Percentiles rank a stretch among this genome's conserved stretches.
Evolutionary conservation across 306 rosid species (phyloP).

Genomic region (Rubus parviflorus): DNA sequence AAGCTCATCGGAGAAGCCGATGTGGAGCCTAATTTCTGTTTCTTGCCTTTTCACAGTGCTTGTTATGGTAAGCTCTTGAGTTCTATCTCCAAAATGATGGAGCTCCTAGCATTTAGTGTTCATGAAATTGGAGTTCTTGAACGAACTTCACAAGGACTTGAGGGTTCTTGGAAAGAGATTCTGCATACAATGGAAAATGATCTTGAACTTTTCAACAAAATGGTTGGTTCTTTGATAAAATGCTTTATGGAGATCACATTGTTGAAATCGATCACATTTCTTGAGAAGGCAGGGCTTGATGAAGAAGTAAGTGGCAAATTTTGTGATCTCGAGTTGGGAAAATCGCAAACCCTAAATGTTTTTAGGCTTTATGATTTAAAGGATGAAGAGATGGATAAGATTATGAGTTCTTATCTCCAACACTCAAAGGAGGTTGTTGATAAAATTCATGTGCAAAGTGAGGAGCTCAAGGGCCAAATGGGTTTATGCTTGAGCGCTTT

Average conservation of each 20-base stretch:
- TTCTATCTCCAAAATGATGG: slow-evolving; percentile 47
- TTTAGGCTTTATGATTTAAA: slow-evolving; percentile 23
- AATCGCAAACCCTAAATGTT: slow-evolving; percentile 15
- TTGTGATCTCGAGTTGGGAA: slow-evolving; percentile 54
- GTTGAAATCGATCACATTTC: slow-evolving; percentile 37
- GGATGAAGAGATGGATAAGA: slow-evolving; percentile 41
- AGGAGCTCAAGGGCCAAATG: slow-evolving; percentile 45
- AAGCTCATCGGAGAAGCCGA: slow-evolving; percentile 57
- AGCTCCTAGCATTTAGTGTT: slow-evolving; percentile 43
- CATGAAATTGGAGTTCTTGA: slow-evolving; percentile 38
- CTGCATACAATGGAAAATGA: slow-evolving; percentile 34
- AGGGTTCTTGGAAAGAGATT: slow-evolving; percentile 32
- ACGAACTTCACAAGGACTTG: slow-evolving; percentile 32
- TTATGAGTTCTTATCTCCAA: slow-evolving; percentile 39
- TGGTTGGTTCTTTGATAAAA: slow-evolving; percentile 33
- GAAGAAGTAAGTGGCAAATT: slow-evolving; percentile 22
- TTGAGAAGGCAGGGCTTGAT: slow-evolving; percentile 37
- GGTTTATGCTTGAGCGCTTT: slow-evolving; percentile 39
- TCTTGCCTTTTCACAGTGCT: slow-evolving; percentile 46
- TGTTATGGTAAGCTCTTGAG: slow-evolving; percentile 43
- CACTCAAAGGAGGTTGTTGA: slow-evolving; percentile 37
- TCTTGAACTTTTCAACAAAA: slow-evolving; percentile 45
- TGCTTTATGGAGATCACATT: slow-evolving; percentile 31
- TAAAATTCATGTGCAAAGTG: slow-evolving; percentile 26
- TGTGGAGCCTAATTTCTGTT: slow-evolving; percentile 72